Percentiles rank a stretch among this genome's conserved stretches.
phyloP scores from a whole-genome alignment of 2,329 filamentous ascomycete genomes.

The Aspergillus thermomutatus region DNA sequence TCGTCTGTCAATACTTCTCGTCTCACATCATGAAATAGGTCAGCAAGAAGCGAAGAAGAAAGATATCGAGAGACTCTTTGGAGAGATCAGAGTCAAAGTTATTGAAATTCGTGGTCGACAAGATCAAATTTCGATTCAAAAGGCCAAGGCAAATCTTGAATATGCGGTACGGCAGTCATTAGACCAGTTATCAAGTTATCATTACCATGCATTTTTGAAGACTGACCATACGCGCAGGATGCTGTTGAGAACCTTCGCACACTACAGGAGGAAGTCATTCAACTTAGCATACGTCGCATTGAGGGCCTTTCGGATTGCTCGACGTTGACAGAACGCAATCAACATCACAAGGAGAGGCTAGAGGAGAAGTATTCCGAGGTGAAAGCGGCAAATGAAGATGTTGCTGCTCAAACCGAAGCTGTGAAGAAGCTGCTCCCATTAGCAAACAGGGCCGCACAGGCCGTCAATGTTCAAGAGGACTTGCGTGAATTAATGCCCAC shows the following conservation, averaged over 20 bases:
- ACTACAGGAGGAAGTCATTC: constrained; percentile 62
- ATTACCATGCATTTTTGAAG: constrained; percentile 2
- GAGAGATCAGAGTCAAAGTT: constrained; percentile 47
- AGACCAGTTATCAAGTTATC: not conserved
- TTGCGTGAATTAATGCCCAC: constrained; percentile 39
- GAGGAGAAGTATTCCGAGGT: constrained; percentile 42
- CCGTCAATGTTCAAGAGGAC: constrained; percentile 19
- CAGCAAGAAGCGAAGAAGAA: constrained; percentile 47
- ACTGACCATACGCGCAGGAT: constrained; percentile 36
- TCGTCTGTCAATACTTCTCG: not conserved
- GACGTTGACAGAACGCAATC: constrained; percentile 64
- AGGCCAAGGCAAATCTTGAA: constrained; percentile 54
- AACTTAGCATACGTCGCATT: constrained; percentile 66
- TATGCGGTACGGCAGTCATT: constrained; percentile 48
- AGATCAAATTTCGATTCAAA: constrained; percentile 55
- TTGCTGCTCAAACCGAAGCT: constrained; percentile 29
- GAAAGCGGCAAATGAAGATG: constrained; percentile 30
- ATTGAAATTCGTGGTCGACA: constrained; percentile 51
- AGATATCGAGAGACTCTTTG: constrained; percentile 38
- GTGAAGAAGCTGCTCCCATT: constrained; percentile 16
- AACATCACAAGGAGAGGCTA: constrained; percentile 51
- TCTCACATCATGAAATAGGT: constrained; percentile 36
- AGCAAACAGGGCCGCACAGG: constrained; percentile 13
- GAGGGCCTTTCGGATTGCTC: constrained; percentile 81
- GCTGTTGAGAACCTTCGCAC: constrained; percentile 61